phyloP scores from a whole-genome alignment of 495 filamentous ascomycete genomes.

The Pyrenula aspistea region DNA sequence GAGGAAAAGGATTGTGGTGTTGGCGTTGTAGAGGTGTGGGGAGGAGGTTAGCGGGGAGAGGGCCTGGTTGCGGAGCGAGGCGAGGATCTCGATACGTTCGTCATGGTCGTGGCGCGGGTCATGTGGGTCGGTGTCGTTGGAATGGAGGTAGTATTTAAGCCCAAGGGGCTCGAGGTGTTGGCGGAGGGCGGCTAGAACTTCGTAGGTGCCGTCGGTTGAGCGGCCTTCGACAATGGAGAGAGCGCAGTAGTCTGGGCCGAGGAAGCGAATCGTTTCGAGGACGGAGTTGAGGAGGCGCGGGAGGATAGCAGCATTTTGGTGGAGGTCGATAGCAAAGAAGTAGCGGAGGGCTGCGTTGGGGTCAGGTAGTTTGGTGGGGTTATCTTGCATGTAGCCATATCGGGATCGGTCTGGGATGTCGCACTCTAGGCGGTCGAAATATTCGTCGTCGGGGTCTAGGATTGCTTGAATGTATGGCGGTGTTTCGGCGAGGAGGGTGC shows the following conservation, averaged over 20 bases:
- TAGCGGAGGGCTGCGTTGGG: conserved; percentile 15
- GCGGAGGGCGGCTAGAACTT: conserved; percentile 25
- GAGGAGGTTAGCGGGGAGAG: conserved; percentile 21
- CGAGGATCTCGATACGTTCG: conserved; percentile 24
- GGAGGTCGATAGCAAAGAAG: conserved; percentile 37
- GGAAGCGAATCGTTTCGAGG: conserved; percentile 31
- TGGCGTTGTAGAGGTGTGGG: conserved; percentile 5
- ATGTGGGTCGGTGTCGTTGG: conserved; percentile 24
- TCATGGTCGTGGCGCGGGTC: conserved; percentile 6
- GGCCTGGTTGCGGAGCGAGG: conserved; percentile 31
- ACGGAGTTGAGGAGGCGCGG: conserved; percentile 33
- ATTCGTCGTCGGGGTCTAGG: conserved; percentile 12
- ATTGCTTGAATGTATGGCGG: conserved; percentile 18
- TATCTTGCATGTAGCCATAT: conserved; percentile 13
- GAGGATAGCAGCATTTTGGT: conserved; percentile 25
- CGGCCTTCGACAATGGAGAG: conserved; percentile 38
- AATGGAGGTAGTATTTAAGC: conserved; percentile 20
- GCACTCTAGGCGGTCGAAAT: conserved; percentile 14
- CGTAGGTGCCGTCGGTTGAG: conserved; percentile 36
- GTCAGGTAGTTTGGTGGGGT: not conserved
- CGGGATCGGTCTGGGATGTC: conserved; percentile 4
- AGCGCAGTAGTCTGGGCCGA: conserved; percentile 33
- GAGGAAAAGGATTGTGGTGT: conserved; percentile 34
- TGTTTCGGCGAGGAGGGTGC: conserved; percentile 9
- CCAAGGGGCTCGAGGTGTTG: conserved; percentile 21